A percentile compares a stretch with the other conserved stretches of the same genome.
Evolutionary conservation across 305 asterid genomes (phyloP).

Genomic region (Fraxinus nigra): DNA sequence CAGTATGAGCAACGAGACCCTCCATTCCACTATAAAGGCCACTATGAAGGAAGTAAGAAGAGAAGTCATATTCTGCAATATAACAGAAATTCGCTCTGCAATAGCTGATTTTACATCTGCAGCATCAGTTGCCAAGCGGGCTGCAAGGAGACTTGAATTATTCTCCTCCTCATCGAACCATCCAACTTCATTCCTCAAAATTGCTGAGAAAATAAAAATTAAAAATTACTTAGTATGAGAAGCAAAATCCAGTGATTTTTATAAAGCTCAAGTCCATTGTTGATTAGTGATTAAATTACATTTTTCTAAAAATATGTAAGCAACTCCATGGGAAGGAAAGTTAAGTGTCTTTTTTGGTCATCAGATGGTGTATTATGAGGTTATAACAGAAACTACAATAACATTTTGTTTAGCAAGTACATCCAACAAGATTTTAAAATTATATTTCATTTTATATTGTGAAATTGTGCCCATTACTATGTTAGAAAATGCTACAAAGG

Average conservation of each 20-base stretch:
- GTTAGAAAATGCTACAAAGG: neutral
- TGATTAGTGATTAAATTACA: neutral
- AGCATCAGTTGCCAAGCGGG: slow-evolving; percentile 87
- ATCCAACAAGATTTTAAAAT: neutral
- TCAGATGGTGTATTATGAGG: neutral
- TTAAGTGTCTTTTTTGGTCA: neutral
- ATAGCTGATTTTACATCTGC: slow-evolving; percentile 96
- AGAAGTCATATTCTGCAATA: slow-evolving; percentile 94
- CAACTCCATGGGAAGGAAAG: neutral
- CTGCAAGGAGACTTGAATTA: slow-evolving; percentile 84
- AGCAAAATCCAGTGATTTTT: neutral
- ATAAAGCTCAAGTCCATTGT: neutral
- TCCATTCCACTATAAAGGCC: slow-evolving; percentile 94
- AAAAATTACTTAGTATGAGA: neutral
- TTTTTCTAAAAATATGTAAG: neutral
- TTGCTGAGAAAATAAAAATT: slow-evolving; percentile 43
- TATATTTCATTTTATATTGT: neutral
- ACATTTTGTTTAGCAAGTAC: neutral
- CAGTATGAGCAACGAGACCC: slow-evolving; percentile 84
- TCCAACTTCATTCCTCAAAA: slow-evolving; percentile 90
- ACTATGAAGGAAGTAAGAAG: slow-evolving; percentile 95
- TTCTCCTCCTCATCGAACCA: slow-evolving; percentile 99
- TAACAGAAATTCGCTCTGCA: slow-evolving; percentile 93
- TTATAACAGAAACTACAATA: neutral
- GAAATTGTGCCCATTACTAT: neutral